These are phyloP conservation scores for Rutidosis leptorrhynchoides DNA, from an alignment of 129 eudicot species.

Conservation along the genomic window DNA sequence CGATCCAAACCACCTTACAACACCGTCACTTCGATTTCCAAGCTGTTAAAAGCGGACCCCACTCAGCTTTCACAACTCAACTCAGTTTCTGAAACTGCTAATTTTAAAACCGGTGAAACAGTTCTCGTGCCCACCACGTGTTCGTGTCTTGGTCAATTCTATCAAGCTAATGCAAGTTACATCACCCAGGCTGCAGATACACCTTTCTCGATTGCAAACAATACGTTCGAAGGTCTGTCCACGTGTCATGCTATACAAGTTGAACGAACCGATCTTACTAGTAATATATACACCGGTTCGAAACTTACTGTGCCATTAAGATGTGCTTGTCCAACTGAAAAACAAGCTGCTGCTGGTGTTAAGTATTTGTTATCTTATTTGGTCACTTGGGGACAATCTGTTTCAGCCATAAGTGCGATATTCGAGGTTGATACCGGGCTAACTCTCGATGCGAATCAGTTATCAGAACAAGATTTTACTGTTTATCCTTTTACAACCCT, in stretches of 20 bases:
- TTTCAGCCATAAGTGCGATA: slow-evolving; percentile 38
- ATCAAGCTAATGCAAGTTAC: slow-evolving; percentile 58
- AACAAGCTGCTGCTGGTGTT: slow-evolving; percentile 52
- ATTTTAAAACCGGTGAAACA: slow-evolving; percentile 39
- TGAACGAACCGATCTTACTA: slow-evolving; percentile 34
- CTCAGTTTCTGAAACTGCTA: slow-evolving; percentile 31
- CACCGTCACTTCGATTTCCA: slow-evolving; percentile 60
- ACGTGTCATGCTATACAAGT: slow-evolving; percentile 68
- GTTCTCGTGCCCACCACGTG: slow-evolving; percentile 84
- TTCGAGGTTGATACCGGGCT: slow-evolving; percentile 44
- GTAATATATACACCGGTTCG: slow-evolving; percentile 30
- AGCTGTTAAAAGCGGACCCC: slow-evolving; percentile 44
- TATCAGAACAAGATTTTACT: slow-evolving; percentile 38
- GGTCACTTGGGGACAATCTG: slow-evolving; percentile 40
- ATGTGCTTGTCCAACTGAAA: slow-evolving; percentile 81
- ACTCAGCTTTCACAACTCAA: slow-evolving; percentile 61
- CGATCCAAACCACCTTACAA: slow-evolving; percentile 58
- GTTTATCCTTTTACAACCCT: slow-evolving; percentile 72
- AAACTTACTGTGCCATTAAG: slow-evolving; percentile 62
- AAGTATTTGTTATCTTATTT: slow-evolving; percentile 53
- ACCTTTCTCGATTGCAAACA: slow-evolving; percentile 44
- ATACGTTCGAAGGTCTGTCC: slow-evolving; percentile 64
- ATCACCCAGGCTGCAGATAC: slow-evolving; percentile 28
- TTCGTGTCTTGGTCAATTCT: slow-evolving; percentile 77
- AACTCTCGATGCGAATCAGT: slow-evolving; percentile 57